Base-by-base conservation (phyloP, 306 rosid species). In the Quercus ilex region DNA sequence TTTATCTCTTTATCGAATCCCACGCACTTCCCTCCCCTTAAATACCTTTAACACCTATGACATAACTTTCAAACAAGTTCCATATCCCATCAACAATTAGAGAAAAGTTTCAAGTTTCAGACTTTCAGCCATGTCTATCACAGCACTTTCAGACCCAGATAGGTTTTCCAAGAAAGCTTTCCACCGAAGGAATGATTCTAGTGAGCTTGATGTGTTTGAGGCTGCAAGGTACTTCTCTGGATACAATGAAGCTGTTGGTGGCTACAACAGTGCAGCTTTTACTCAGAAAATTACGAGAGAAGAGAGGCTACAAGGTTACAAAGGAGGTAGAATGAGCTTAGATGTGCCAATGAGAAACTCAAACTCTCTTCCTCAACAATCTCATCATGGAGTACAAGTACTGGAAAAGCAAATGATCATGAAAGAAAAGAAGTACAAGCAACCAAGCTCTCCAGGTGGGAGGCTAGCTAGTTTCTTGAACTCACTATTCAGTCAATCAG, bases 381-480 rank as follows among this genome's bases (percentile, higher is more conserved):
- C 72, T 52, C 87, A 85, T 52, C 87, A 85, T 73, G 88, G 82
- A 5, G 76, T 83, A 49, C 53, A 49, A 41, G 46, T 41, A 13
- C 53, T 49, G 67, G 91, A 90, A 38, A 90, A 89, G 64, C 92
- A 83, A 81, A 73, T 49, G 17, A 49, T 49, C 53, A 49, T 77
- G 74, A 91, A 92, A 68, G 95, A 92, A 60, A 92, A 91, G 86
- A 94, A 89, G 35, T 84, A 87, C 83, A 92, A 91, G 88, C 97
- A 89, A 35, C 99, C 99, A 10, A 95, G 96, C 77, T 95, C 99
- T 14, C 99, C 99, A 0, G 98, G 98, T 58, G 99, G 99, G 28
- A 87, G 90, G 49, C 88, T 95, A 5, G 98, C 98, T 25, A 95
- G 93, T 85, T 95, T 95, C 91, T 78, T 95, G 87, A 95, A 95